These are phyloP conservation scores for Dipodascus geniculatus DNA, from an alignment of 805 yeast genomes.

Conservation along the genomic window DNA sequence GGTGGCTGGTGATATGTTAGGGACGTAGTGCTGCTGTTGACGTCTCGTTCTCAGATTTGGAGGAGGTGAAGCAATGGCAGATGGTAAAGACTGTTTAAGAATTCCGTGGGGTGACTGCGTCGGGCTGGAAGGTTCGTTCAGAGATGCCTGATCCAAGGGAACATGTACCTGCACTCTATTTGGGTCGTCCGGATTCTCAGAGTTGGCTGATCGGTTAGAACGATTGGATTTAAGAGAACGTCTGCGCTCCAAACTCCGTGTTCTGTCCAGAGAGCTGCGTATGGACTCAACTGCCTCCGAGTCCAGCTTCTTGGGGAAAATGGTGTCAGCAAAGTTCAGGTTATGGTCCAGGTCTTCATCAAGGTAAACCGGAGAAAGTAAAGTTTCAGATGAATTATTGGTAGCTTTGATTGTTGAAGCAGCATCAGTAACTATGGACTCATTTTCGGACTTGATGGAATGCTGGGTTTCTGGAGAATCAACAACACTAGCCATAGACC, in stretches of 20 bases:
- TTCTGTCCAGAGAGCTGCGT: slow-evolving; percentile 24
- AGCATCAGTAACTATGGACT: background rate
- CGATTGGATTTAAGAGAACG: slow-evolving; percentile 17
- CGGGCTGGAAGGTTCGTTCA: background rate
- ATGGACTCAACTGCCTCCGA: slow-evolving; percentile 22
- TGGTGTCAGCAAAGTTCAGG: slow-evolving; percentile 20
- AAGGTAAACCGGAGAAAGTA: background rate
- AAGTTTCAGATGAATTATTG: slow-evolving; percentile 2
- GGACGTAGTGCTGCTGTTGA: background rate
- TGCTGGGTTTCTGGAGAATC: background rate
- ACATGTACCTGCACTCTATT: slow-evolving; percentile 22
- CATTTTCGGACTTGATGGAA: background rate
- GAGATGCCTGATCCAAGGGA: slow-evolving; percentile 1
- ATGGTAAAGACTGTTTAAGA: slow-evolving; percentile 1
- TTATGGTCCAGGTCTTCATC: slow-evolving; percentile 12
- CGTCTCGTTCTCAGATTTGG: background rate
- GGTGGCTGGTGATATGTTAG: background rate
- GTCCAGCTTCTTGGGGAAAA: slow-evolving; percentile 25
- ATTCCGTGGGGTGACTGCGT: background rate
- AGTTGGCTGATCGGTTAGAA: slow-evolving; percentile 7
- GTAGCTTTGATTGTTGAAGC: slow-evolving; percentile 4
- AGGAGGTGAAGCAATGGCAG: background rate
- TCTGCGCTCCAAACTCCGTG: slow-evolving; percentile 24
- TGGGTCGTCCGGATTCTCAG: slow-evolving; percentile 15
- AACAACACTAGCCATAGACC: background rate